Conservation (phyloP, 192 early-diverging fungal genomes). For the Umbelopsis vinacea region DNA sequence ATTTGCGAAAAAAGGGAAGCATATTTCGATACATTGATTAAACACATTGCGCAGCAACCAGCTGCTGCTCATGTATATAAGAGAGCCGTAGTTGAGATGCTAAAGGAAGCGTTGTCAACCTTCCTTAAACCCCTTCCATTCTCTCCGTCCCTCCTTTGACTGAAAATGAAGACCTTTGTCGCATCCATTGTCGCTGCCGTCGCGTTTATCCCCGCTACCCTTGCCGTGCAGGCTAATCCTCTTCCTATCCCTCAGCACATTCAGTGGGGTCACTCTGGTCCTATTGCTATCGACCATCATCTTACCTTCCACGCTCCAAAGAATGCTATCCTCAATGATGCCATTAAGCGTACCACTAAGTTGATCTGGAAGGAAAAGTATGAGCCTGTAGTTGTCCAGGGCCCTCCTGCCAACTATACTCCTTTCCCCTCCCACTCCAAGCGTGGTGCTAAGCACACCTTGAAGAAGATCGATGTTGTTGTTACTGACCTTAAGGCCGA, state of each 20-base stretch:
- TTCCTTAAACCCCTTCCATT: not conserved
- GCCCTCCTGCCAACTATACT: conserved; percentile 32
- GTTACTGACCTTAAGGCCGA: conserved; percentile 51
- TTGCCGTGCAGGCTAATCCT: conserved; percentile 50
- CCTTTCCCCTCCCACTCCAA: conserved; percentile 24
- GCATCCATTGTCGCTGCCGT: conserved; percentile 42
- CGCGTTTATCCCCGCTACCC: conserved; percentile 40
- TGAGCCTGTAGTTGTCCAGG: conserved; percentile 46
- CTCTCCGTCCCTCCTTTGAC: conserved; percentile 18
- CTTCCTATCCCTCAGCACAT: conserved; percentile 43
- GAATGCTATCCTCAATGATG: conserved; percentile 47
- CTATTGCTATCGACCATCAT: conserved; percentile 36
- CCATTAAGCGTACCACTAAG: conserved; percentile 50
- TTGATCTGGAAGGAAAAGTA: conserved; percentile 57
- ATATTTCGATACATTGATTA: no score
- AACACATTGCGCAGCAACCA: not conserved
- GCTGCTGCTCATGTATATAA: not conserved
- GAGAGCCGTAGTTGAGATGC: not conserved
- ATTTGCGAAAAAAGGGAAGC: not conserved
- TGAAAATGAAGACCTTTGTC: conserved; percentile 19
- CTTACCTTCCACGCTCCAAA: conserved; percentile 34
- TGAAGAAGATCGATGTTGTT: conserved; percentile 48
- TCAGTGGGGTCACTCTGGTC: conserved; percentile 40
- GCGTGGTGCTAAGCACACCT: not conserved
- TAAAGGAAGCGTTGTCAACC: not conserved